These are phyloP conservation scores for Irpex rosettiformis DNA, from an alignment of 1,284 basidiomycete species.

Conservation along the genomic window DNA sequence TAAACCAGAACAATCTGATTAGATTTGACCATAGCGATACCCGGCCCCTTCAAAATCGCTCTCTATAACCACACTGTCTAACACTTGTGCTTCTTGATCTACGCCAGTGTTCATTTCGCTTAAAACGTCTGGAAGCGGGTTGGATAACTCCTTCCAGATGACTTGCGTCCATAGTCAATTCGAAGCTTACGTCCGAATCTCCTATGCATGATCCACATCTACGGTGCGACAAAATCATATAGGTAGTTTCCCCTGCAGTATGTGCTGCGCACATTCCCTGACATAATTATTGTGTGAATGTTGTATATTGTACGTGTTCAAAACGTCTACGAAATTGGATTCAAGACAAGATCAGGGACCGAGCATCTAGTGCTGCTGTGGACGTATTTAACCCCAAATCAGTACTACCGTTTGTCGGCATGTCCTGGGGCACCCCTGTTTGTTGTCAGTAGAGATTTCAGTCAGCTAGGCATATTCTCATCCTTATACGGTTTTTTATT, in stretches of 20 bases:
- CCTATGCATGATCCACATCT: slow-evolving; percentile 8
- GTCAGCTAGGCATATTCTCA: too few species aligned
- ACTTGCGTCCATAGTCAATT: not conserved
- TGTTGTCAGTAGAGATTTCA: too few species aligned
- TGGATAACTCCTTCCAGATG: not conserved
- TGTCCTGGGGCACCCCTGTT: slow-evolving; percentile 2
- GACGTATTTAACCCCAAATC: slow-evolving; percentile 4
- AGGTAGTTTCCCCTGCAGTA: too few species aligned
- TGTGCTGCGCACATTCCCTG: not conserved
- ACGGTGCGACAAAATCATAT: not conserved
- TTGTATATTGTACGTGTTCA: slow-evolving; percentile 5
- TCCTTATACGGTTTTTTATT: too few species aligned
- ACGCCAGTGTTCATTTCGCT: not conserved
- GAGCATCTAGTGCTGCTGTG: slow-evolving; percentile 15
- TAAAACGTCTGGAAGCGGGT: not conserved
- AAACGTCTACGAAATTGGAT: slow-evolving; percentile 8
- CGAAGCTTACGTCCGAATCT: not conserved
- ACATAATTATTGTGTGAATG: slow-evolving; percentile 5
- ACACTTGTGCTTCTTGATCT: not conserved
- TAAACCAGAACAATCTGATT: slow-evolving; percentile 1
- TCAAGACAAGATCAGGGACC: slow-evolving; percentile 16
- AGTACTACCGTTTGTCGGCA: slow-evolving; percentile 7
- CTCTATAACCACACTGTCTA: too few species aligned
- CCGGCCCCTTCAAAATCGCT: not conserved
- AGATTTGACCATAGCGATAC: slow-evolving; percentile 7